phyloP scores from a whole-genome alignment of 345 rosid species.

The Diplotaxis tenuifolia region DNA sequence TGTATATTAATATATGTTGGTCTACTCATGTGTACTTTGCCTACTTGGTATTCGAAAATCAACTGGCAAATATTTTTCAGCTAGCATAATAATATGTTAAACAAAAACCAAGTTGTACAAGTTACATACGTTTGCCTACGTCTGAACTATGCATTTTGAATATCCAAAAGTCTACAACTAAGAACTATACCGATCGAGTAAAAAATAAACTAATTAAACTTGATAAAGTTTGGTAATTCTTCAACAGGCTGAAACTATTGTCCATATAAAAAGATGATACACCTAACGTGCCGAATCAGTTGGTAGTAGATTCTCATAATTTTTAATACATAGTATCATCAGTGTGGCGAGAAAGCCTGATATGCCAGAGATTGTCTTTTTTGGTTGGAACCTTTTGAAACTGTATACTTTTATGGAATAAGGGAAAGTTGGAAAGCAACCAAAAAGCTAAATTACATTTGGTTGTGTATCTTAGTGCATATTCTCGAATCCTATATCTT shows the following conservation, averaged over 20 bases:
- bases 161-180: neutral
- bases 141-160: neutral
- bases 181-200: neutral
- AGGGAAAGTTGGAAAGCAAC: slow-evolving; percentile 25
- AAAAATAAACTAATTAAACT: neutral
- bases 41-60: neutral
- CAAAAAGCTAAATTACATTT: slow-evolving; percentile 24
- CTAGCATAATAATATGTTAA: neutral
- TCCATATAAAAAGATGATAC: neutral
- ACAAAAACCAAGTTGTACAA: neutral
- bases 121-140: neutral
- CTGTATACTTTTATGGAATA: slow-evolving; percentile 18
- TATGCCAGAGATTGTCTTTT: slow-evolving; percentile 10
- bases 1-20: neutral
- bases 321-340: neutral
- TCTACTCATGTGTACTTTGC: neutral
- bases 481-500: slow-evolving; percentile 31
- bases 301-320: neutral
- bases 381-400: slow-evolving; percentile 15
- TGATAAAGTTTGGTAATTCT: neutral
- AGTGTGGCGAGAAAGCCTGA: no score
- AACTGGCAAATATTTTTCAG: neutral
- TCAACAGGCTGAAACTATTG: neutral
- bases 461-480: slow-evolving; percentile 12
- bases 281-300: neutral